Base-by-base conservation (phyloP, 169 alveolate genomes). In the Plasmodium vivax region DNA sequence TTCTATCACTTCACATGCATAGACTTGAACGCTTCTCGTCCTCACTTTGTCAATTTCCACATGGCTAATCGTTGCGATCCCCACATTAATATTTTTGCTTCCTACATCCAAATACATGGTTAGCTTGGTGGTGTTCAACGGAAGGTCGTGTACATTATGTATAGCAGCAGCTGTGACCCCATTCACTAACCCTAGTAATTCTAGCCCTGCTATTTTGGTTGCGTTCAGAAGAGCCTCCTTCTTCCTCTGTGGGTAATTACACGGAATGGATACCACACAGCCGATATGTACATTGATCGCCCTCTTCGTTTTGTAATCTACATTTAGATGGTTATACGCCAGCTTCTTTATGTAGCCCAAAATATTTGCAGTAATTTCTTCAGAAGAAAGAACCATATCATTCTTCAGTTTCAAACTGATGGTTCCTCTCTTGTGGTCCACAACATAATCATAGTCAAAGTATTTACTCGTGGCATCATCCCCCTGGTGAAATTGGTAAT, bases 121-220 rank as follows among this genome's bases (percentile, higher is more conserved):
- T 12, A 92, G 27, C 62, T 94, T 96, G 62, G 95, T 95, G 16
- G 95, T 96, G n/a, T 96, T 96, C 47, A 95, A 95, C 19, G 94
- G 95, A 62, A 93, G 80, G 41, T 96, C 97, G 51, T 93, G 93
- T 27, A 96, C 96, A 68, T 95, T 51, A 62, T 94, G 85, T 38
- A 92, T 85, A 23, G 97, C 96, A 12, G 98, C 98, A 14, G 98
- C 98, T 16, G 97, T 93, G 10, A 95, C 93, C 3, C 97, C 97
- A 84, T 96, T 95, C 62, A 96, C 94, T 43, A 95, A 58, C 27
- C 93, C 95, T 54, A 94, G 85, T 73, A 95, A 96, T 56, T 87
- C 95, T 30, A 96, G 73, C 1, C 97, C 98, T 47, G 98, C 98
- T 47, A 95, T 94, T 85, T 95, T 96, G 1, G 96, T 92, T 45